Conservation (phyloP, 225 moss, liverwort and hornwort genomes). For the Lunularia cruciata region DNA sequence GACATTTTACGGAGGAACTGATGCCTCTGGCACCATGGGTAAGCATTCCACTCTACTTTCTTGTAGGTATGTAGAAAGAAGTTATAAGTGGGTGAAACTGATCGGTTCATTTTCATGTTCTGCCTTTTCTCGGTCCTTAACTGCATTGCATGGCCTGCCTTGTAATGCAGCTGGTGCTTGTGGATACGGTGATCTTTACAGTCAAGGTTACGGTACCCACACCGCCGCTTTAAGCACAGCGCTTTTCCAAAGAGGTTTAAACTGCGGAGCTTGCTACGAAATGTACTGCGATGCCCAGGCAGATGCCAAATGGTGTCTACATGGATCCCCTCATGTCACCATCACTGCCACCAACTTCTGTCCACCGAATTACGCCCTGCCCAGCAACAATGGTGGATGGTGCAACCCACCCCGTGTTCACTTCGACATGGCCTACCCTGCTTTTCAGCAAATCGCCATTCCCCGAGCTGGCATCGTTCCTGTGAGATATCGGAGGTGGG, state of each 20-base stretch:
- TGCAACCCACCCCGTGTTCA: conserved; percentile 47
- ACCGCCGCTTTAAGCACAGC: conserved; percentile 71
- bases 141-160: too few species aligned
- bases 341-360: conserved; percentile 47
- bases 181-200: conserved; percentile 70
- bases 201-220: conserved; percentile 68
- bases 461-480: not conserved
- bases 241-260: conserved; percentile 71
- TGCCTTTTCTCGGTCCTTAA: too few species aligned
- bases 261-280: conserved; percentile 80
- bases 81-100: too few species aligned
- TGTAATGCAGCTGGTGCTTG: conserved; percentile 65
- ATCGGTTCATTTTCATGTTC: too few species aligned
- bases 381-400: conserved; percentile 41
- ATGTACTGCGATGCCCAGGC: conserved; percentile 35
- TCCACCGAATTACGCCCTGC: conserved; percentile 51
- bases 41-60: too few species aligned
- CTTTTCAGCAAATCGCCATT: not conserved
- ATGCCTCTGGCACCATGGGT: too few species aligned
- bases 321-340: too few species aligned
- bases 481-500: not conserved
- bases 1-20: too few species aligned
- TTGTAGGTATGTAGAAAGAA: too few species aligned
- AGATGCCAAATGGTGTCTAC: conserved; percentile 37
- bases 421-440: not conserved